Percentiles rank a stretch among this genome's conserved stretches.
phyloP scores from a whole-genome alignment of 2,329 filamentous ascomycete genomes.

The Cladosporium sp. region DNA sequence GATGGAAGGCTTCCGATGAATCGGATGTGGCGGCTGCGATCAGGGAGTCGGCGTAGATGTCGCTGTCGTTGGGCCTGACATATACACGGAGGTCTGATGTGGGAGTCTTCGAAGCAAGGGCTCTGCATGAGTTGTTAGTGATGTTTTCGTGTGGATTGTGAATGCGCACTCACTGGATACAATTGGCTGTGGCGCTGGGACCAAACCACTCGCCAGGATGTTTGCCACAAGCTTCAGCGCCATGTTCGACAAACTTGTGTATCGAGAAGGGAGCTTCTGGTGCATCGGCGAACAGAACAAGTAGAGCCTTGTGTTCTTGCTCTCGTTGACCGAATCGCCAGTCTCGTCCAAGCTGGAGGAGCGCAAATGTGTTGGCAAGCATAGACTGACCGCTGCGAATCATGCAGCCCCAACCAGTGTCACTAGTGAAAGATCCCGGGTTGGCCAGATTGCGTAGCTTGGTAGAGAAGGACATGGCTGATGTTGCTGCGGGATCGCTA shows the following conservation, averaged over 20 bases:
- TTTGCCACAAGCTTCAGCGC: slow-evolving; percentile 84
- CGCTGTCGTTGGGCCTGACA: slow-evolving; percentile 82
- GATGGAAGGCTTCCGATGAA: slow-evolving; percentile 69
- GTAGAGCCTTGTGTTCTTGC: slow-evolving; percentile 66
- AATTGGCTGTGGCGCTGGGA: slow-evolving; percentile 90
- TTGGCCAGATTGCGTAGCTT: slow-evolving; percentile 80
- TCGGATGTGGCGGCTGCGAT: slow-evolving; percentile 67
- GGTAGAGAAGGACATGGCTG: slow-evolving; percentile 78
- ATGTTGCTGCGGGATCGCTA: slow-evolving; percentile 68
- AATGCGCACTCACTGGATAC: slow-evolving; percentile 73
- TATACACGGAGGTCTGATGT: slow-evolving; percentile 75
- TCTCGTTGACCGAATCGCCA: slow-evolving; percentile 69
- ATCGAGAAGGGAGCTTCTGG: slow-evolving; percentile 87
- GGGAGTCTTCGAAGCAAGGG: slow-evolving; percentile 67
- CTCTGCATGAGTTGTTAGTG: slow-evolving; percentile 53
- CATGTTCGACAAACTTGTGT: slow-evolving; percentile 89
- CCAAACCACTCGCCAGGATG: slow-evolving; percentile 98
- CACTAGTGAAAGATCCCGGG: slow-evolving; percentile 80
- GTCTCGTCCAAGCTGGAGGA: slow-evolving; percentile 75
- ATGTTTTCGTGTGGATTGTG: neutral
- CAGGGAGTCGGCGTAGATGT: slow-evolving; percentile 91
- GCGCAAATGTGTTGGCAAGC: slow-evolving; percentile 78
- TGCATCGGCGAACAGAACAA: slow-evolving; percentile 85
- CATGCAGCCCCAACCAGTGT: slow-evolving; percentile 99
- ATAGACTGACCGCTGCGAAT: slow-evolving; percentile 94